Conservation (phyloP, 345 rosid genomes). For the Psidium guajava region DNA sequence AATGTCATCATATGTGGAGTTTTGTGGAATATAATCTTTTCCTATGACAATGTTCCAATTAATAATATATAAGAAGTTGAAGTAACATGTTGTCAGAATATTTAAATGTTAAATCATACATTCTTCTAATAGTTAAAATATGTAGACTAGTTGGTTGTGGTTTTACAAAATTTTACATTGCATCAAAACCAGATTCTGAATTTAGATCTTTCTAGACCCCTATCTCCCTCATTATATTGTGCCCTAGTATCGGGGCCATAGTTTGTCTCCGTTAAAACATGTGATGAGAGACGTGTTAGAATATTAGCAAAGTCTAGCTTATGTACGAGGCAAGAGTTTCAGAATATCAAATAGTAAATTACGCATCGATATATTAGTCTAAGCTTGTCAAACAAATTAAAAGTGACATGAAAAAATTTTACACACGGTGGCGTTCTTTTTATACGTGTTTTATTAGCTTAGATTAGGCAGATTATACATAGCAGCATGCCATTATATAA, state of each 20-base stretch:
- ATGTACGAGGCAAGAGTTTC: background rate
- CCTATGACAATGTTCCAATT: background rate
- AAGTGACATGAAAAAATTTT: background rate
- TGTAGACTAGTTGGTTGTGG: background rate
- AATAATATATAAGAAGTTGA: background rate
- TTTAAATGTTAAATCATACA: too few species aligned
- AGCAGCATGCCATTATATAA: background rate
- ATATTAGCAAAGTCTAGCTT: background rate
- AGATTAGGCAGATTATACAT: background rate
- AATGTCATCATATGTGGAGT: background rate
- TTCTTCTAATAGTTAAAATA: background rate
- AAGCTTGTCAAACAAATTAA: background rate
- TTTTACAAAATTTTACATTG: background rate
- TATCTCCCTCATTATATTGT: background rate
- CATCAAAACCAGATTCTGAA: rapidly evolving
- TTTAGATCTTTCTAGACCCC: background rate
- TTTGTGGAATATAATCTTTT: background rate
- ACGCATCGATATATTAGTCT: background rate
- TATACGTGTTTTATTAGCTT: background rate
- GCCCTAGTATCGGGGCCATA: background rate
- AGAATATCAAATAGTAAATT: background rate
- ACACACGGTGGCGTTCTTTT: background rate
- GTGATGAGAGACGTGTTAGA: background rate
- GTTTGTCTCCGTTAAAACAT: background rate
- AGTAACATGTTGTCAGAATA: background rate